Percentiles rank a stretch among this genome's conserved stretches.
These are phyloP conservation scores for Colletotrichum costaricense DNA, from an alignment of 2,329 filamentous ascomycete genomes.

Conservation along the genomic window DNA sequence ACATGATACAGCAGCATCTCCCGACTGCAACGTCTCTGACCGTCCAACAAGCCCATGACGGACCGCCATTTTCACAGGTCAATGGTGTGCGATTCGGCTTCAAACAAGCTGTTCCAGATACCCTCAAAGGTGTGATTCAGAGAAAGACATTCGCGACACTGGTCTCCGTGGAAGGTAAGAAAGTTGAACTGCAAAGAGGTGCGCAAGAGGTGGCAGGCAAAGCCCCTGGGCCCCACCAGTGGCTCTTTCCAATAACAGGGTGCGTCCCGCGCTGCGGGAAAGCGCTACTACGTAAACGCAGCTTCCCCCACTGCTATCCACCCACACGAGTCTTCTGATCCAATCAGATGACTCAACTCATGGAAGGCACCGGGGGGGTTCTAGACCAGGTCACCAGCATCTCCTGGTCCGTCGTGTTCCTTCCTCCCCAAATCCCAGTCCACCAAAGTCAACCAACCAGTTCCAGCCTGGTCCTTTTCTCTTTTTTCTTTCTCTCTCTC, in stretches of 20 bases:
- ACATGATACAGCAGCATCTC: background rate
- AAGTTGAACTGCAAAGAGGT: background rate
- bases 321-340: background rate
- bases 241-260: slow-evolving; percentile 30
- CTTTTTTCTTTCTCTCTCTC: background rate
- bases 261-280: slow-evolving; percentile 26
- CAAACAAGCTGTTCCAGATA: background rate
- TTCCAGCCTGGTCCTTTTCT: slow-evolving; percentile 3
- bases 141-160: background rate
- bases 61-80: background rate
- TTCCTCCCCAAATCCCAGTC: slow-evolving; percentile 14
- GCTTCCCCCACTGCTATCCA: background rate
- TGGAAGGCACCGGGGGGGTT: slow-evolving; percentile 8
- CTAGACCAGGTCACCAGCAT: slow-evolving; percentile 18
- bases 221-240: slow-evolving; percentile 21
- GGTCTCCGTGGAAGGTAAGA: background rate
- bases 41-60: too few species aligned
- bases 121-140: background rate
- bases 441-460: background rate
- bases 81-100: background rate
- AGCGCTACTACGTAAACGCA: slow-evolving; percentile 16
- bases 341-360: background rate
- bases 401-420: slow-evolving; percentile 23
- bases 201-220: slow-evolving; percentile 14
- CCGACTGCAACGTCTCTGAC: background rate